phyloP scores from a whole-genome alignment of 164 flowering plant genomes.

The Houttuynia cordata region DNA sequence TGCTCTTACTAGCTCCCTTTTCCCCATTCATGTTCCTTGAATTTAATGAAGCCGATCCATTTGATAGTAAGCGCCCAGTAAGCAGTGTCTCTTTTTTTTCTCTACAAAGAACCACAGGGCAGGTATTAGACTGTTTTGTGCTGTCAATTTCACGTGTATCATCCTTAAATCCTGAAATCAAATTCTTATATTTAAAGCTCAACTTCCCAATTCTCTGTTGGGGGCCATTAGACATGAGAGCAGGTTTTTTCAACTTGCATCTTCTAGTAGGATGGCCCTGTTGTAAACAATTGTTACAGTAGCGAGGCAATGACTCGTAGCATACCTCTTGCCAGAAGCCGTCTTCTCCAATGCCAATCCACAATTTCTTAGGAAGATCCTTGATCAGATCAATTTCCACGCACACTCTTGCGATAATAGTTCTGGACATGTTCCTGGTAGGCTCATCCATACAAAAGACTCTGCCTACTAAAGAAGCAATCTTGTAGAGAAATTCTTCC shows the following conservation, averaged over 20 bases:
- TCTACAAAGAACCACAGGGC: background rate
- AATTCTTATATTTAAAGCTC: background rate
- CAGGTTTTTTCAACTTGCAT: background rate
- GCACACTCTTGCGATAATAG: background rate
- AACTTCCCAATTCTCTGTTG: background rate
- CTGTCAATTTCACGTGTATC: background rate
- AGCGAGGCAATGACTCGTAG: background rate
- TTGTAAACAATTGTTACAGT: background rate
- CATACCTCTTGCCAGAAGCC: constrained; percentile 2
- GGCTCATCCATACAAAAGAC: constrained; percentile 1
- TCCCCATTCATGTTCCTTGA: background rate
- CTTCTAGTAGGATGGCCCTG: background rate
- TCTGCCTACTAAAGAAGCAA: background rate
- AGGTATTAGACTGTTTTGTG: background rate
- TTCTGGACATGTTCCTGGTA: background rate
- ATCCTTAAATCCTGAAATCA: background rate
- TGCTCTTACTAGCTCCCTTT: background rate
- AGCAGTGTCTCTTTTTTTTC: background rate
- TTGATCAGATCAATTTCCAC: background rate
- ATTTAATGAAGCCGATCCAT: background rate
- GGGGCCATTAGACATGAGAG: background rate
- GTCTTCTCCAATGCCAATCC: background rate
- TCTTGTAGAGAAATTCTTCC: background rate
- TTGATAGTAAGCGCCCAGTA: background rate
- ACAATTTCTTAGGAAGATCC: background rate